These are phyloP conservation scores for Myxozyma vanderwaltii DNA, from an alignment of 805 yeast species.

Conservation along the genomic window DNA sequence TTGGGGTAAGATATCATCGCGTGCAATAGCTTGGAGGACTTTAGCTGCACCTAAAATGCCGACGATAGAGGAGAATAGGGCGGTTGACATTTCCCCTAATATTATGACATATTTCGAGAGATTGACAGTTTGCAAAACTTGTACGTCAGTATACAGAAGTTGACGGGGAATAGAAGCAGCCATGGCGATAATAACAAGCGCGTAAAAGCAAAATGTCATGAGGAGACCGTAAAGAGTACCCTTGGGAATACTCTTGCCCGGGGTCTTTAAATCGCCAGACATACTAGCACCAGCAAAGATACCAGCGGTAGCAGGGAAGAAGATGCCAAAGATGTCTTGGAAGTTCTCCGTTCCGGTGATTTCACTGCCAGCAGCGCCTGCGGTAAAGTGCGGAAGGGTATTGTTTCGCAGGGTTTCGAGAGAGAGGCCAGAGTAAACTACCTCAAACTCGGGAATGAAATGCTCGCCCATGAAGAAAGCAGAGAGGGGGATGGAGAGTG, in stretches of 20 bases:
- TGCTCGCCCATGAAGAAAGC: slow-evolving; percentile 67
- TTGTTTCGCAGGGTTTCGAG: slow-evolving; percentile 68
- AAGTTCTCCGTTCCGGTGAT: slow-evolving; percentile 66
- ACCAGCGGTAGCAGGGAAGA: slow-evolving; percentile 98
- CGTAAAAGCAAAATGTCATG: slow-evolving; percentile 74
- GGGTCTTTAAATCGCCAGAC: slow-evolving; percentile 90
- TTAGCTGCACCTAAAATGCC: slow-evolving; percentile 96
- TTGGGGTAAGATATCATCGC: slow-evolving; percentile 83
- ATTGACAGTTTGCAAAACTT: slow-evolving; percentile 80
- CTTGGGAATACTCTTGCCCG: slow-evolving; percentile 85
- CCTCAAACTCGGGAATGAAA: slow-evolving; percentile 51
- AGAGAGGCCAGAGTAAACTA: slow-evolving; percentile 57
- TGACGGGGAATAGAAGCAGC: slow-evolving; percentile 80
- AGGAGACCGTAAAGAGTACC: slow-evolving; percentile 89
- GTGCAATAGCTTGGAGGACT: slow-evolving; percentile 83
- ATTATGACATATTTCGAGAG: slow-evolving; percentile 67
- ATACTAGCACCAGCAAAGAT: slow-evolving; percentile 98
- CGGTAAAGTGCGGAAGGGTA: slow-evolving; percentile 75
- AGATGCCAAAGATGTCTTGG: slow-evolving; percentile 85
- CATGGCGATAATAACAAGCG: slow-evolving; percentile 77
- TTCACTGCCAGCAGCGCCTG: slow-evolving; percentile 87
- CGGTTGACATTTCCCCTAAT: slow-evolving; percentile 88
- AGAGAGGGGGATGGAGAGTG: slow-evolving; percentile 80
- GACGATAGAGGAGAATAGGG: slow-evolving; percentile 88
- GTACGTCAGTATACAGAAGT: slow-evolving; percentile 74